These are phyloP conservation scores for Chenopodium album DNA, from an alignment of 148 eudicot species.

Conservation along the genomic window DNA sequence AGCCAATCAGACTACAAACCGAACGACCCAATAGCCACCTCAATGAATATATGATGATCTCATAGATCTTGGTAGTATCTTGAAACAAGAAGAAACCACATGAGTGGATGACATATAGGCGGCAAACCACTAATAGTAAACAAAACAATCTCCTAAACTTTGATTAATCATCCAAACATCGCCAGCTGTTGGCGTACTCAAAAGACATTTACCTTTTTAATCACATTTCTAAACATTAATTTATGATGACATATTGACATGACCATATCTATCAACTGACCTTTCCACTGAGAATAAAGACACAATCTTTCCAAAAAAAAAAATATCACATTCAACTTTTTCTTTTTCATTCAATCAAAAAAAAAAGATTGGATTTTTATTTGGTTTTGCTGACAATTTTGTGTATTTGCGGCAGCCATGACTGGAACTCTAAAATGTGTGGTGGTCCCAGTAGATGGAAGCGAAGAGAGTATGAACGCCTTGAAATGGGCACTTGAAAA, in stretches of 20 bases:
- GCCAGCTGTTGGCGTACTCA: background rate
- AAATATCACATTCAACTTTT: too few relatives aligned
- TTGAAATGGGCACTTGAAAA: conserved; percentile 70
- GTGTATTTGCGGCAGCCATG: conserved; percentile 2
- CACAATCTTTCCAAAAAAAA: background rate
- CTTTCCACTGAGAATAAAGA: background rate
- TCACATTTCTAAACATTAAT: background rate
- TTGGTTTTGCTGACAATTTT: background rate
- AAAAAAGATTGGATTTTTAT: too few relatives aligned
- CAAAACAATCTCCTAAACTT: background rate
- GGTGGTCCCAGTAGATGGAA: conserved; percentile 81
- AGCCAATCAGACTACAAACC: too few relatives aligned
- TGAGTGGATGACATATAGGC: background rate
- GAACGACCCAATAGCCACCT: too few relatives aligned
- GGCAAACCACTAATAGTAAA: background rate
- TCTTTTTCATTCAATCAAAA: too few relatives aligned
- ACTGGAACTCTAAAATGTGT: conserved; percentile 43
- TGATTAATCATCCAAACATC: too few relatives aligned
- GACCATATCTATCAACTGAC: background rate
- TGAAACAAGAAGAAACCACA: background rate
- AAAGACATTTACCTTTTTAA: background rate
- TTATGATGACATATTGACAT: too few relatives aligned
- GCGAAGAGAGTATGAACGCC: conserved; percentile 83
- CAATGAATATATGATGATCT: background rate
- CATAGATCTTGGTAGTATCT: background rate